Evolutionary conservation across 164 flowering plant genomes (phyloP).

Genomic region (Piper betle): DNA sequence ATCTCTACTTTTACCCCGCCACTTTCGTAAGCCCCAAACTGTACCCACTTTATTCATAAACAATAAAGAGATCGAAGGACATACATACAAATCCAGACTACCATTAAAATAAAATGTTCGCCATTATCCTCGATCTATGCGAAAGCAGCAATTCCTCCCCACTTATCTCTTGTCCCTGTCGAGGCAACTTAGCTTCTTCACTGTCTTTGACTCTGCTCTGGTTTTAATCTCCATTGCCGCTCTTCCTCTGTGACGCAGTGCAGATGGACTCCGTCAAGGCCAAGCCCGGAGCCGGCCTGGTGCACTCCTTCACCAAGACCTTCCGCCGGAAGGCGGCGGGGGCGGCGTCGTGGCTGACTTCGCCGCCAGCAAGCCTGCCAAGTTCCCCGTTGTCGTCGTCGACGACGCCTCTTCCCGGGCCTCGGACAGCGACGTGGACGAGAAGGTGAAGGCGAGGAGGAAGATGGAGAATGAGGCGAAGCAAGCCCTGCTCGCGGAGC

Average conservation of each 20-base stretch:
- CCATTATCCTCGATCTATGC: neutral
- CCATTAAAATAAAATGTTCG: neutral
- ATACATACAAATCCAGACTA: no score
- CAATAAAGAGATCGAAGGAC: neutral
- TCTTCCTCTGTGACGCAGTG: neutral
- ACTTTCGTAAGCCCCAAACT: neutral
- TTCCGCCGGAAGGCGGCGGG: neutral
- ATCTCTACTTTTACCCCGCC: neutral
- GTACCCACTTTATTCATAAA: neutral
- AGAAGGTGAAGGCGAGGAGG: neutral
- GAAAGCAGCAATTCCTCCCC: neutral
- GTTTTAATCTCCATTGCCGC: neutral
- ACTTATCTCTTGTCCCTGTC: neutral
- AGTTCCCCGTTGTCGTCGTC: neutral
- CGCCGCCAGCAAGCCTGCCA: neutral
- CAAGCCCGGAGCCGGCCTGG: neutral
- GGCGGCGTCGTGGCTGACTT: no score
- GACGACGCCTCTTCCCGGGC: neutral
- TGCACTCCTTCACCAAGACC: neutral
- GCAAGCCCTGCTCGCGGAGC: constrained; percentile 64
- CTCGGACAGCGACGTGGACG: neutral
- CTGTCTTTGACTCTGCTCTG: neutral
- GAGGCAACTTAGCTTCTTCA: neutral
- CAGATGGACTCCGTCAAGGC: neutral
- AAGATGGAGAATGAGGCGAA: constrained; percentile 25